These are phyloP conservation scores for Melampsora larici-populina DNA, from an alignment of 1,284 basidiomycete genomes.

Conservation along the genomic window DNA sequence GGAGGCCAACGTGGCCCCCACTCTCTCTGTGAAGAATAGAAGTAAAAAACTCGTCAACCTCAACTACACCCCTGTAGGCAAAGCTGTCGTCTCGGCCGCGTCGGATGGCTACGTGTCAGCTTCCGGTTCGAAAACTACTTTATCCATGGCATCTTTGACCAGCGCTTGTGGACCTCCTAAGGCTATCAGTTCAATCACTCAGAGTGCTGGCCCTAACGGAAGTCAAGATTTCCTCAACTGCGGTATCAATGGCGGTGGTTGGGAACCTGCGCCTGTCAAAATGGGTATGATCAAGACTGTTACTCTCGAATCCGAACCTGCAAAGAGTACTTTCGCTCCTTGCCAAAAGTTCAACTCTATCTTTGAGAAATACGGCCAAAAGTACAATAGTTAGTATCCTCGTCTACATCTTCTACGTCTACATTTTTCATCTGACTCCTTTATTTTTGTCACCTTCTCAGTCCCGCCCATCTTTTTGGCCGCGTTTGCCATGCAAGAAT, in stretches of 20 bases:
- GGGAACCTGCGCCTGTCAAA: conserved; percentile 25
- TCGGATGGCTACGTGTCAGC: not conserved
- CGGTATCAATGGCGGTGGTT: conserved; percentile 20
- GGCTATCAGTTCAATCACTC: conserved; percentile 11
- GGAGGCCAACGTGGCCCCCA: not conserved
- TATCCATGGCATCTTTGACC: not conserved
- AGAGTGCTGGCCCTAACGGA: conserved; percentile 22
- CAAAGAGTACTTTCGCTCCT: conserved; percentile 32
- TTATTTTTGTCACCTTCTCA: conserved; percentile 46
- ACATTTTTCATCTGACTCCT: not conserved
- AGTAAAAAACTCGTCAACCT: not conserved
- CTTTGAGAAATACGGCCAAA: conserved; percentile 30
- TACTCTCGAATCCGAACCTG: conserved; percentile 24
- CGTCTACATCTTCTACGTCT: not conserved
- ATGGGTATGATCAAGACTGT: conserved; percentile 17
- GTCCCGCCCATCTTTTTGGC: conserved; percentile 72
- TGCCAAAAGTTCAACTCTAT: conserved; percentile 21
- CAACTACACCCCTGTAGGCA: not conserved
- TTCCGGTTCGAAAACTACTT: not conserved
- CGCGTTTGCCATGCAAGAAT: conserved; percentile 78
- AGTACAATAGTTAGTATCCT: conserved; percentile 10
- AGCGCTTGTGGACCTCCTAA: conserved; percentile 18
- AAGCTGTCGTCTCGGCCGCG: not conserved
- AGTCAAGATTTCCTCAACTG: conserved; percentile 32
- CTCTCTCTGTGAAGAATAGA: not conserved